Evolutionary conservation across 306 rosid genomes (phyloP), one percentile per base, ranked within the genome.

Genomic region (Macrotyloma uniflorum): DNA sequence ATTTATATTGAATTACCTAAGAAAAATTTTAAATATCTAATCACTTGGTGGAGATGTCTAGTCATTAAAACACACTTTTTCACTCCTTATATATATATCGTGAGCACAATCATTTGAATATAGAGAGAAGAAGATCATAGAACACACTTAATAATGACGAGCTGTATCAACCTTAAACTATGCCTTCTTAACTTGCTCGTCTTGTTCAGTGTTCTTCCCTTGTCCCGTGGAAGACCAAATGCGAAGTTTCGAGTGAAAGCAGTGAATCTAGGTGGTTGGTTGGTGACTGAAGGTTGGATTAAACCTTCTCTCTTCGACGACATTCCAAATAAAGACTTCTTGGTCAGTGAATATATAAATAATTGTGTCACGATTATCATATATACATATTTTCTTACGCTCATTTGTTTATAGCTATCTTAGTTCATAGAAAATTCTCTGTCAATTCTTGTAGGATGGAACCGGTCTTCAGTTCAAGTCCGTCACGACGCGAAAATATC

Each of bases 231-330:
- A 33, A 86, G 69, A 30, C 3, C 4, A 8, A 8, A 53, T 75
- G 61, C 53, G 0, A 51, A 45, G 14, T 78, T 78, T 74, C 24
- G 42, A 53, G 69, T 89, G 11, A 91, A 13, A 81, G 91, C 96
- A 7, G 96, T 93, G 46, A 91, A 85, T 72, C 77, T 93, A 1
- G 98, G 98, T 45, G 96, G 96, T 23, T 93, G 98, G 96, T 81
- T 93, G 1, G 93, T 91, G 5, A 87, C 93, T 5, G 98, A 93
- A 83, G 98, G 96, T 72, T 93, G 96, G 98, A 93, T 93, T 3
- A 87, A 91, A 80, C 98, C 96, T 74, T 86, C 93, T 66, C 94
- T 93, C 32, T 91, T 93, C 15, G 94, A 91, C 62, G 93, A 84
- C 59, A 91, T 93, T 62, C 90, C 90, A 61, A 91, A 91, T 80